Conservation (phyloP, 768 basidiomycete genomes). For the Mycena vulgaris region DNA sequence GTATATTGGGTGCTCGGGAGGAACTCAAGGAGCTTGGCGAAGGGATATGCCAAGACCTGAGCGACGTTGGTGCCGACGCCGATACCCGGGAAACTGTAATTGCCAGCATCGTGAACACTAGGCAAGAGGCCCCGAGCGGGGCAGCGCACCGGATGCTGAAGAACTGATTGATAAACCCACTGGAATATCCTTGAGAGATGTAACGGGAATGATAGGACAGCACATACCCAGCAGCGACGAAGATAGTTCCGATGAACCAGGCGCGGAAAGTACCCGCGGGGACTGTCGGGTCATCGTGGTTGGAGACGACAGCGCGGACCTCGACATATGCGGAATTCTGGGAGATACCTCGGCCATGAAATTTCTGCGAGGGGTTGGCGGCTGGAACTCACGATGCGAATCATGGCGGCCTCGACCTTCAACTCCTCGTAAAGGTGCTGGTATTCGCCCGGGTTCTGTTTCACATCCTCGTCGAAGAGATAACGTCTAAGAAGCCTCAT, state of each 20-base stretch:
- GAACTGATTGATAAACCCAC: constrained; percentile 49
- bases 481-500: constrained; percentile 32
- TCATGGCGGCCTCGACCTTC: constrained; percentile 47
- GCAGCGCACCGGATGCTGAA: constrained; percentile 44
- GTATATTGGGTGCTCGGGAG: constrained; percentile 47
- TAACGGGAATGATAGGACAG: background rate
- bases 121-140: background rate
- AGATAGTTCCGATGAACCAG: constrained; percentile 51
- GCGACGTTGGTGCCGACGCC: constrained; percentile 52
- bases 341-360: background rate
- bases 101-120: background rate
- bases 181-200: background rate
- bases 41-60: constrained; percentile 64
- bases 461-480: constrained; percentile 34
- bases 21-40: constrained; percentile 56
- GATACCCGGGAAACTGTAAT: constrained; percentile 39
- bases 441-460: constrained; percentile 35
- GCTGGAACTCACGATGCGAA: constrained; percentile 37
- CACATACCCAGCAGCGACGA: too few species aligned
- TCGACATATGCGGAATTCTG: constrained; percentile 72
- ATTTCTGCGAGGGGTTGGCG: background rate
- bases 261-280: constrained; percentile 68
- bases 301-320: constrained; percentile 74
- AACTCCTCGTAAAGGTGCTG: constrained; percentile 42
- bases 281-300: constrained; percentile 67